These are phyloP conservation scores for Nemania abortiva DNA, from an alignment of 2,329 filamentous ascomycete genomes.

Conservation along the genomic window DNA sequence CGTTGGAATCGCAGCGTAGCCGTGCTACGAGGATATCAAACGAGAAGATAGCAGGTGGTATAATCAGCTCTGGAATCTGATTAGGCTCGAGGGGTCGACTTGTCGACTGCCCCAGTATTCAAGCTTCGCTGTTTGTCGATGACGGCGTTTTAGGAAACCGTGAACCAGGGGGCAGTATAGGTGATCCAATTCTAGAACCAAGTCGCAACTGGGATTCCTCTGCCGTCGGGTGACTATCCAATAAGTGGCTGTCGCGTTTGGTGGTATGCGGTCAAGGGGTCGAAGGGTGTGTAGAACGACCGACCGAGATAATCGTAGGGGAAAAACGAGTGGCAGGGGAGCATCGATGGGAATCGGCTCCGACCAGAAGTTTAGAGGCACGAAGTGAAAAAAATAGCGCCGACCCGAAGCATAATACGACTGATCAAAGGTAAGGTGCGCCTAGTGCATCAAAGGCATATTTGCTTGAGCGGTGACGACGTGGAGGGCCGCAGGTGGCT, in stretches of 20 bases:
- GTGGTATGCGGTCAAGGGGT: slow-evolving; percentile 1
- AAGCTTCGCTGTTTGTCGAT: slow-evolving; percentile 6
- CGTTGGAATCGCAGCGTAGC: background rate
- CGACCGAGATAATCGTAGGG: background rate
- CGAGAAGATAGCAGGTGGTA: background rate
- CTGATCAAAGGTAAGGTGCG: slow-evolving; percentile 25
- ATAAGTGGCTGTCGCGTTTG: slow-evolving; percentile 21
- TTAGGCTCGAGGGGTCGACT: no score
- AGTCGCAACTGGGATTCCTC: slow-evolving; percentile 11
- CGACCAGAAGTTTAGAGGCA: slow-evolving; percentile 3
- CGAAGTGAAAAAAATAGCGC: slow-evolving; percentile 14
- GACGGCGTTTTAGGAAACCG: slow-evolving; percentile 11
- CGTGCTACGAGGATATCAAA: slow-evolving; percentile 4
- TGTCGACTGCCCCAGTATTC: slow-evolving; percentile 6
- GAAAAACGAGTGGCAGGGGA: slow-evolving; percentile 32
- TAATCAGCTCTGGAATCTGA: background rate
- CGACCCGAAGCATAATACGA: slow-evolving; percentile 5
- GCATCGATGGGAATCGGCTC: slow-evolving; percentile 5
- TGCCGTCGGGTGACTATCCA: slow-evolving; percentile 12
- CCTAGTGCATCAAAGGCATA: slow-evolving; percentile 31
- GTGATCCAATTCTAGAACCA: background rate
- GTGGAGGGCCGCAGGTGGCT: slow-evolving; percentile 18
- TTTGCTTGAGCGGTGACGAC: slow-evolving; percentile 21
- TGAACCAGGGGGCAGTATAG: background rate
- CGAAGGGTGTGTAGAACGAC: slow-evolving; percentile 2